Percentiles rank a stretch among this genome's conserved stretches.
These are phyloP conservation scores for Camelina hispida DNA, from an alignment of 345 rosid species.

Conservation along the genomic window DNA sequence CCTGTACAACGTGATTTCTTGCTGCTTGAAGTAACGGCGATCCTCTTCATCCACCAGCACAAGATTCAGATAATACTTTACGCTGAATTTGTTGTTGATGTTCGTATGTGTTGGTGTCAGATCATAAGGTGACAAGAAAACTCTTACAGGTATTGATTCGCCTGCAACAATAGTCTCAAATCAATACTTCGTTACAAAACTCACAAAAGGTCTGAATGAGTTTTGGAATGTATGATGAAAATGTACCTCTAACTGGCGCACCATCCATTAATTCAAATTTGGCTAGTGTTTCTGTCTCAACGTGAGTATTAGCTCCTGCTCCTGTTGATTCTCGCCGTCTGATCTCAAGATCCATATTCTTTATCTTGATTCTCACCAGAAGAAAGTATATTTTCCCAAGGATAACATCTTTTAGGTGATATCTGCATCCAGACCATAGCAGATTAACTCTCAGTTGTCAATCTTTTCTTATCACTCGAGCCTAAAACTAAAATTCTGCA, in stretches of 20 bases:
- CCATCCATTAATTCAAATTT: constrained; percentile 99
- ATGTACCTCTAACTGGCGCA: constrained; percentile 94
- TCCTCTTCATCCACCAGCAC: constrained; percentile 97
- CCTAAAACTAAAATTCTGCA: not conserved
- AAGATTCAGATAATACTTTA: constrained; percentile 92
- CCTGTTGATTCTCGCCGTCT: constrained; percentile 98
- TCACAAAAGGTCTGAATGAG: not conserved
- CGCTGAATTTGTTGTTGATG: constrained; percentile 97
- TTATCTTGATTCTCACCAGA: constrained; percentile 96
- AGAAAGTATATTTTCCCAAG: constrained; percentile 98
- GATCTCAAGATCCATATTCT: constrained; percentile 99
- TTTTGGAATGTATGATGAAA: not conserved
- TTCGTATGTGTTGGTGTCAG: constrained; percentile 93
- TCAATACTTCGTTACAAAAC: constrained; percentile 18
- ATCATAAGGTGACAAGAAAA: constrained; percentile 93
- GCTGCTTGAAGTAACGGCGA: constrained; percentile 91
- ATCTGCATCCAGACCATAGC: constrained; percentile 54
- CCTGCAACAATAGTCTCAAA: constrained; percentile 52
- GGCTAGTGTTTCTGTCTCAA: constrained; percentile 97
- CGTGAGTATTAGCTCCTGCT: constrained; percentile 92
- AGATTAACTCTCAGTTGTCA: not conserved
- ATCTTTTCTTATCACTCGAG: not conserved
- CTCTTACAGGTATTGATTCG: constrained; percentile 94
- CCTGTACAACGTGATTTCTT: constrained; percentile 84
- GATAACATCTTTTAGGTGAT: constrained; percentile 94